Base-by-base conservation (phyloP, 1,284 basidiomycete genomes). In the Gymnopus androsaceus region DNA sequence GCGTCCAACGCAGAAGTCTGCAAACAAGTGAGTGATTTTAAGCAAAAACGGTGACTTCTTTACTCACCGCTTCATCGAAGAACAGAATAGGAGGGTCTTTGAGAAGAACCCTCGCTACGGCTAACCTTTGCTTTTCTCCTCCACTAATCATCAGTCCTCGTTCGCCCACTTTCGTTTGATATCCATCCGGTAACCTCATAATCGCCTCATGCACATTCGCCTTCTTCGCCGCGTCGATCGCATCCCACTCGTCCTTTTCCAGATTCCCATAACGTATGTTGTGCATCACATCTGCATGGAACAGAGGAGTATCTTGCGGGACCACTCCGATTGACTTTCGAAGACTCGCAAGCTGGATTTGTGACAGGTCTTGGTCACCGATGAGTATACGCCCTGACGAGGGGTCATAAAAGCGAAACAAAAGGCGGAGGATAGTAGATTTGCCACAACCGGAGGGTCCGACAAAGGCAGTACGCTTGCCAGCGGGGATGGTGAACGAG, bases 381-480 rank as follows among this genome's bases (percentile, higher is more conserved):
- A 95, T 84, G 53, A 84, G 75, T 64, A 99, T 98, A 25, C 79
- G 77, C 1, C 96, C 97, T 0, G 82, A 79, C 2, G 80, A 72
- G 0, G 94, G 94, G 42, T 94, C 87, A 72, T 98, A 99, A 81
- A 98, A 98, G 7, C 96, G 82, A 77, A 94, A 98, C 15, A 99
- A 77, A 0, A 99, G 85, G 3, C 95, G 86, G 77, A 98, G 92
- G 53, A 99, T 87, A 3, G 96, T 99, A 17, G 92, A 95, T 75
- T 99, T 99, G n/a, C 96, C 97, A 66, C 94, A 97, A 8, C 96
- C 97, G 0, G 93, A 95, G 0, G 96, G 95, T 0, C 96, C 96
- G 33, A 99, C 96, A 52, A 99, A 90, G 6, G 95, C 96, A 0
- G 96, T 90, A 68, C 98, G 98, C 73, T 92, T 91, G 2, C 97